Evolutionary conservation across 306 rosid genomes (phyloP).

Genomic region (Leucaena leucocephala): DNA sequence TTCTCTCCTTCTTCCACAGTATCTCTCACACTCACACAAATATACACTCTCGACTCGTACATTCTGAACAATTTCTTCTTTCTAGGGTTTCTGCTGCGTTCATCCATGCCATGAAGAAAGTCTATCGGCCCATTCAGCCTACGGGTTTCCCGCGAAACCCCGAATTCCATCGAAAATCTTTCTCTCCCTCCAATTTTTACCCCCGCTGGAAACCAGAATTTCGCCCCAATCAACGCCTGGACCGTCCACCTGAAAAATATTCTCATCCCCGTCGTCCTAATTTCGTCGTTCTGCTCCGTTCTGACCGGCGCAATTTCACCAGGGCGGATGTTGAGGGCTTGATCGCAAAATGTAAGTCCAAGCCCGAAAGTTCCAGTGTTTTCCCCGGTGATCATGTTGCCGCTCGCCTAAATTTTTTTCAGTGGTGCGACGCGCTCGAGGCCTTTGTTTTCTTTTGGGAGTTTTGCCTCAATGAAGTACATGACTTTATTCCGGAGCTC

Average conservation of each 20-base stretch:
- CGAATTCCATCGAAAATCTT: slow-evolving; percentile 7
- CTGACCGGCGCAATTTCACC: slow-evolving; percentile 20
- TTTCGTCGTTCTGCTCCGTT: slow-evolving; percentile 51
- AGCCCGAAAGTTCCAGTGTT: slow-evolving; percentile 35
- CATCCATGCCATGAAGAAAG: slow-evolving; percentile 50
- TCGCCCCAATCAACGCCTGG: slow-evolving; percentile 6
- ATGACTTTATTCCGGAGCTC: slow-evolving; percentile 55
- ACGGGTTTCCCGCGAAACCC: background rate
- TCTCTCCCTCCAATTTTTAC: background rate
- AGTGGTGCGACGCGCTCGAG: slow-evolving; percentile 61
- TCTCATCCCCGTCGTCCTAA: slow-evolving; percentile 12
- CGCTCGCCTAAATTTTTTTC: slow-evolving; percentile 48
- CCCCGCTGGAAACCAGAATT: slow-evolving; percentile 24
- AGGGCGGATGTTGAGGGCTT: slow-evolving; percentile 38
- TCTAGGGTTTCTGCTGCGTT: slow-evolving; percentile 39
- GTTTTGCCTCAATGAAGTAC: slow-evolving; percentile 51
- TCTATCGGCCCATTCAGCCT: background rate
- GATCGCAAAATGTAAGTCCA: slow-evolving; percentile 44
- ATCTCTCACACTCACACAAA: background rate
- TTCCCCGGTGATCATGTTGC: slow-evolving; percentile 30
- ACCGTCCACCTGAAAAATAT: slow-evolving; percentile 34
- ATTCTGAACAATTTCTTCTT: background rate
- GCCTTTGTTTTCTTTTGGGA: slow-evolving; percentile 71
- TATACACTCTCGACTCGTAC: background rate
- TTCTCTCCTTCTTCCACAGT: background rate